A percentile compares a stretch with the other conserved stretches of the same genome.
phyloP scores from a whole-genome alignment of 140 eudicot genomes.

The Erigeron philadelphicus region DNA sequence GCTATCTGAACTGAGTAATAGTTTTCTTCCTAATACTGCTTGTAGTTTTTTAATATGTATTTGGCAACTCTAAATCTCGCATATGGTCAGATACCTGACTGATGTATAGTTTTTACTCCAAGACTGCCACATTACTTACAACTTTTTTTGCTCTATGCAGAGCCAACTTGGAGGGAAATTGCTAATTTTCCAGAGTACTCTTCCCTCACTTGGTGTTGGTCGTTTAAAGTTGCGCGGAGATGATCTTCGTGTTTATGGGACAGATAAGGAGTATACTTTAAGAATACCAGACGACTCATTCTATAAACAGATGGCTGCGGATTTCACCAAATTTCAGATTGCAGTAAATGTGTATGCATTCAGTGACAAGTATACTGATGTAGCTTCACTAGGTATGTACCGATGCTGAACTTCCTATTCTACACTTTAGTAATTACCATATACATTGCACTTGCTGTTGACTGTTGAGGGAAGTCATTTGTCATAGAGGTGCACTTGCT shows the following conservation, averaged over 20 bases:
- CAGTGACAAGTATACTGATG: conserved; percentile 91
- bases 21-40: conserved; percentile 7
- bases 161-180: conserved; percentile 96
- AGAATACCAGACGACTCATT: conserved; percentile 95
- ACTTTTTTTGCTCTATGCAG: conserved; percentile 35
- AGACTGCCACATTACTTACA: not conserved
- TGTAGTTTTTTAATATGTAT: not conserved
- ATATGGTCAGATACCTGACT: conserved; percentile 1
- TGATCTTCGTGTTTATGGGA: conserved; percentile 89
- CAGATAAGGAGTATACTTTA: conserved; percentile 79
- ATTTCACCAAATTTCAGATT: conserved; percentile 83
- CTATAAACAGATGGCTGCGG: conserved; percentile 99
- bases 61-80: not conserved
- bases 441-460: conserved; percentile 5
- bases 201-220: conserved; percentile 94
- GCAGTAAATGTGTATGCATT: conserved; percentile 89
- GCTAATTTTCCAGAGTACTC: conserved; percentile 82
- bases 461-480: not conserved
- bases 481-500: not conserved
- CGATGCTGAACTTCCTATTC: not conserved
- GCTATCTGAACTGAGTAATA: conserved; percentile 7
- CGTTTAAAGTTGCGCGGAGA: conserved; percentile 95
- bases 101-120: not conserved
- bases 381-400: conserved; percentile 82
- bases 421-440: not conserved